Base-by-base conservation (phyloP, 768 basidiomycete genomes). In the Collybiopsis luxurians region DNA sequence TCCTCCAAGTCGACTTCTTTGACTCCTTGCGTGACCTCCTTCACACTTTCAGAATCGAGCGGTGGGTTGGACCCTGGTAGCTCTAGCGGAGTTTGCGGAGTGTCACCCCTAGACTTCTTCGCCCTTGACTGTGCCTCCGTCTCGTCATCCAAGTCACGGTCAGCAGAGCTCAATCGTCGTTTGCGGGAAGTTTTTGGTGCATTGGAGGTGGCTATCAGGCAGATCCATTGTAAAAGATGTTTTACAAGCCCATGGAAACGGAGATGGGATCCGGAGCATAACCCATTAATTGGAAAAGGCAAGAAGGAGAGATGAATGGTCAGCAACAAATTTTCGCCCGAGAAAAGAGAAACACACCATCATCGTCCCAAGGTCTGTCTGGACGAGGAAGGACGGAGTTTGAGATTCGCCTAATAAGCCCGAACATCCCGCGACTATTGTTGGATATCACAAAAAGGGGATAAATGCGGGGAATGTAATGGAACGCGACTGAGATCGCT, bases 291-390 rank as follows among this genome's bases (percentile, higher is more conserved):
- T 61, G 49, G 57, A 43, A 43, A 27, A 47, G 47, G 51, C 53
- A 50, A 34, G 52, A 34, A 47, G 56, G 39, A 49, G 26, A 56
- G 34, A 45, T 24, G 26, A 30, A 52, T 46, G 44, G 53, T 45
- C 44, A 61, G 59, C 54, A 55, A 31, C 48, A 63, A 57, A 60
- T 60, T 46, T 57, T 60, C 53, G 55, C 23, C 47, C n/a, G n/a
- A 45, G 50, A 59, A 50, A 56, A 45, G 27, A 75, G 84, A 76
- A 63, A 88, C 88, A 84, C 19, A 55, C 53, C 53, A 67, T 91
- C 88, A 55, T 90, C 87, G 63, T 79, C 79, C 89, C 89, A 90
- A 31, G 87, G 86, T 57, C 86, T 77, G 69, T 90, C 89, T 24
- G 84, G 80, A 53, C 88, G 82, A 26, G 85, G 84, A 62, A 89